Conservation (phyloP, 139 green algal genomes). For the Chlamydomonas sp. region DNA sequence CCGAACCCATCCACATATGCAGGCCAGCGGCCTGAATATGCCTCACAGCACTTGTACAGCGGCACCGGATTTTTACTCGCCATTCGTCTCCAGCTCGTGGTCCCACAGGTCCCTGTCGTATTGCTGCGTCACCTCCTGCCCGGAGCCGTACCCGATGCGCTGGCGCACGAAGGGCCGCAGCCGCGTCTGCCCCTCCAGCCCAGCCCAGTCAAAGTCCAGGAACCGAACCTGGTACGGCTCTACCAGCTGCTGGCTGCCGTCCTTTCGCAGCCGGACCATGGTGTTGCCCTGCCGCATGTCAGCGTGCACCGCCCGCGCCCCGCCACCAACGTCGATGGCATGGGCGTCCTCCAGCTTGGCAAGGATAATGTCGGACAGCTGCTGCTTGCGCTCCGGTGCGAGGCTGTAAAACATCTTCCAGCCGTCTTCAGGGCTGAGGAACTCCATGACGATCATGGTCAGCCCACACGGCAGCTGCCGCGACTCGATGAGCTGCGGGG, state of each 20-base stretch:
- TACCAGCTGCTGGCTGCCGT: not conserved
- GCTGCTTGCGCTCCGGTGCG: not conserved
- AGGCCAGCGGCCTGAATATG: too few species aligned
- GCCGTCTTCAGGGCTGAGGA: not conserved
- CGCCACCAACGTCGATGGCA: not conserved
- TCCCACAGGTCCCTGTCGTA: conserved; percentile 1
- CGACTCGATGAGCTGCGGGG: not conserved
- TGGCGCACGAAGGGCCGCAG: not conserved
- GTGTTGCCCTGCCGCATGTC: conserved; percentile 12
- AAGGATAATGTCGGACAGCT: not conserved
- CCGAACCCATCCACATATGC: too few species aligned
- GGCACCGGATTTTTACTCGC: too few species aligned
- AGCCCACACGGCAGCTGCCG: not conserved
- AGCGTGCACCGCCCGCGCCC: not conserved
- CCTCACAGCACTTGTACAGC: too few species aligned
- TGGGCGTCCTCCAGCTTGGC: not conserved
- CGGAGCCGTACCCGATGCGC: not conserved
- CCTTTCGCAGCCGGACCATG: not conserved
- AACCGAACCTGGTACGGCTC: not conserved
- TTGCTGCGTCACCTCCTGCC: not conserved
- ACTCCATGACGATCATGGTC: conserved; percentile 3
- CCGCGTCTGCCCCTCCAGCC: not conserved
- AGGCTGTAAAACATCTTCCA: not conserved
- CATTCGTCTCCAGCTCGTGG: not conserved
- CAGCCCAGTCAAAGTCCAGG: conserved; percentile 7